Conservation (phyloP, 345 rosid genomes). For the Fremontodendron californicum region DNA sequence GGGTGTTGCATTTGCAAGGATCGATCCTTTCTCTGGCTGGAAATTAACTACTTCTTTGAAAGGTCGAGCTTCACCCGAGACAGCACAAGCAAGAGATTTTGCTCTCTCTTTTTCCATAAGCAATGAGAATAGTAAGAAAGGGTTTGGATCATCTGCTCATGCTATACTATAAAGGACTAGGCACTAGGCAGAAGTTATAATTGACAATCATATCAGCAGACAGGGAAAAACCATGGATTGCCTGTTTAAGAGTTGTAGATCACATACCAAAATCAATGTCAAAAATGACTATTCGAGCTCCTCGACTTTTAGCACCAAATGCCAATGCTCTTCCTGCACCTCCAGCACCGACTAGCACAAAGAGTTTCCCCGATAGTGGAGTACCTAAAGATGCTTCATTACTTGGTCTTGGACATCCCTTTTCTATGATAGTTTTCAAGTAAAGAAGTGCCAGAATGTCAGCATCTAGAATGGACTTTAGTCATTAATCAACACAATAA, state of each 20-base stretch:
- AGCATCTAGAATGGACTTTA: not conserved
- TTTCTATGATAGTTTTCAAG: slow-evolving; percentile 20
- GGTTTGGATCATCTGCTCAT: not conserved
- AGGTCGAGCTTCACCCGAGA: slow-evolving; percentile 45
- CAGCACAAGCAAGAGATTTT: slow-evolving; percentile 46
- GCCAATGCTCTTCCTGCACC: slow-evolving; percentile 70
- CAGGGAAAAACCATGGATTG: not conserved
- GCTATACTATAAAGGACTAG: too few species aligned
- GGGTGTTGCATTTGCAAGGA: slow-evolving; percentile 65
- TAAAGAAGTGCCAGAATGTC: not conserved
- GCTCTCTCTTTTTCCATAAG: slow-evolving; percentile 42
- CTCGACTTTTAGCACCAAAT: slow-evolving; percentile 54
- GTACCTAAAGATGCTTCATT: slow-evolving; percentile 19
- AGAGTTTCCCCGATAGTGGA: slow-evolving; percentile 42
- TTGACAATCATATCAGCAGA: not conserved
- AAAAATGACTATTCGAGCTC: slow-evolving; percentile 47
- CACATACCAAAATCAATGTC: slow-evolving; percentile 50
- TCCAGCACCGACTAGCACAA: slow-evolving; percentile 60
- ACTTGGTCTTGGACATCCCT: slow-evolving; percentile 7
- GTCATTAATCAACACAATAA: not conserved
- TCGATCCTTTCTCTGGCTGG: slow-evolving; percentile 48
- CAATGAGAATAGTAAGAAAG: not conserved
- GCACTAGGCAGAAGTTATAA: not conserved
- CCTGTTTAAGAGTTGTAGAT: not conserved
- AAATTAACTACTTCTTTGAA: slow-evolving; percentile 32